These are phyloP conservation scores for Euptelea pleiosperma DNA, from an alignment of 164 flowering plant species.

Conservation along the genomic window DNA sequence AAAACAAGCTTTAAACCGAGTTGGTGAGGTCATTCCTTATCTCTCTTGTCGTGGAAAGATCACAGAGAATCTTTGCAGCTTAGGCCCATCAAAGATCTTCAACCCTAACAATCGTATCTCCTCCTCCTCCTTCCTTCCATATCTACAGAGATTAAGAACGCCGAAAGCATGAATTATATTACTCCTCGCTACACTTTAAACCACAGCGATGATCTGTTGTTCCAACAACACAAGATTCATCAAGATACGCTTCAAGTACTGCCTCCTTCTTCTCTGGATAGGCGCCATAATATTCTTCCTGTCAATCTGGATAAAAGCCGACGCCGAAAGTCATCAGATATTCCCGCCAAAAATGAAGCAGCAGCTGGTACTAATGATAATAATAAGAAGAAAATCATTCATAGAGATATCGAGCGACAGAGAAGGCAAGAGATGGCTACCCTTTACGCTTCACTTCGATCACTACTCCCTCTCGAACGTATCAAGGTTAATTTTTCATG, in stretches of 20 bases:
- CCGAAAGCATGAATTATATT: slow-evolving; percentile 2
- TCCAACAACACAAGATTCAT: too few species aligned
- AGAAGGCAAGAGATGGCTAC: slow-evolving; percentile 34
- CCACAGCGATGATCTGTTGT: slow-evolving; percentile 18
- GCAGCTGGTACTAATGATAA: neutral
- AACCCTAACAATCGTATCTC: neutral
- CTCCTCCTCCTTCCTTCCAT: neutral
- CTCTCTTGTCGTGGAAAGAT: too few species aligned
- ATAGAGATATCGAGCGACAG: slow-evolving; percentile 28
- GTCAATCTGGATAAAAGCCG: slow-evolving; percentile 6
- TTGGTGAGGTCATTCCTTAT: too few species aligned
- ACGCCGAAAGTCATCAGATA: too few species aligned
- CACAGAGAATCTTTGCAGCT: neutral
- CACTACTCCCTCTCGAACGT: slow-evolving; percentile 30
- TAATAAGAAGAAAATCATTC: slow-evolving; percentile 19
- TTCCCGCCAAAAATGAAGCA: too few species aligned
- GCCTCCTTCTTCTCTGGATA: too few species aligned
- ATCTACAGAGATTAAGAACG: too few species aligned
- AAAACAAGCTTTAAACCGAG: too few species aligned
- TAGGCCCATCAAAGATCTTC: slow-evolving; percentile 11
- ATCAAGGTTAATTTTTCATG: too few species aligned
- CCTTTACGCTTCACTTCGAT: slow-evolving; percentile 30
- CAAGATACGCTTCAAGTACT: too few species aligned
- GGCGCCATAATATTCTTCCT: neutral
- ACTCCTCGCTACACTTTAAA: slow-evolving; percentile 14